Percentiles rank a stretch among this genome's conserved stretches.
Evolutionary conservation across 148 eudicot genomes (phyloP).

Genomic region (Hydrangea macrophylla): DNA sequence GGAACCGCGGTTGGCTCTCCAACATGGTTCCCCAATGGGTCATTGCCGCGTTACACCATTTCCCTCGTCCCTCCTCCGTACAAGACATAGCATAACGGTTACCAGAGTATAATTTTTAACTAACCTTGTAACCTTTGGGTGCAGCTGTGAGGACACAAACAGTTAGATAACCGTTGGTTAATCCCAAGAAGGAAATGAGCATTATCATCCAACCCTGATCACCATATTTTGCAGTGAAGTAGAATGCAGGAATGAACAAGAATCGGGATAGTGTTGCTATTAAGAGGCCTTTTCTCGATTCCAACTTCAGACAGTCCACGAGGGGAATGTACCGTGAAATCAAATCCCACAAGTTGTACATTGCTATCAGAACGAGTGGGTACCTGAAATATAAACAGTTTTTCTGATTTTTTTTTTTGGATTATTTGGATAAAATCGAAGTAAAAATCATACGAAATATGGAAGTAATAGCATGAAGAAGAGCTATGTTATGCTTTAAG

Average conservation of each 20-base stretch:
- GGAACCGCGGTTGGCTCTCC: no score
- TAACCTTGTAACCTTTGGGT: slow-evolving; percentile 72
- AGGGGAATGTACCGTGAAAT: slow-evolving; percentile 58
- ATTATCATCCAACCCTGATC: slow-evolving; percentile 80
- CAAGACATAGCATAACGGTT: background rate
- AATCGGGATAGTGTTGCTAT: slow-evolving; percentile 41
- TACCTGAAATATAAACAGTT: slow-evolving; percentile 42
- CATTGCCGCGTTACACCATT: no score
- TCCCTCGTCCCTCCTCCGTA: no score
- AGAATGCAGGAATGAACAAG: slow-evolving; percentile 58
- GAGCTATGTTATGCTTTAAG: no score
- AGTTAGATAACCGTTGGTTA: slow-evolving; percentile 77
- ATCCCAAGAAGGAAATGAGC: slow-evolving; percentile 54
- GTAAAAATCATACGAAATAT: background rate
- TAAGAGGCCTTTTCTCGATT: slow-evolving; percentile 51
- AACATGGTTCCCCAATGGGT: no score
- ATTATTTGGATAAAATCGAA: no score
- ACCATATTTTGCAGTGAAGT: slow-evolving; percentile 74
- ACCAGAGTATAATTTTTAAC: no score
- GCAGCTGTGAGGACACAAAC: slow-evolving; percentile 69
- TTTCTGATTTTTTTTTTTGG: no score
- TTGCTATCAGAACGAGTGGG: slow-evolving; percentile 59
- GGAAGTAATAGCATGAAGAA: background rate
- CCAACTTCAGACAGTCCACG: slow-evolving; percentile 28
- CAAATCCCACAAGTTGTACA: slow-evolving; percentile 59